phyloP scores from a whole-genome alignment of 495 filamentous ascomycete species.

The Entonaema liquescens region DNA sequence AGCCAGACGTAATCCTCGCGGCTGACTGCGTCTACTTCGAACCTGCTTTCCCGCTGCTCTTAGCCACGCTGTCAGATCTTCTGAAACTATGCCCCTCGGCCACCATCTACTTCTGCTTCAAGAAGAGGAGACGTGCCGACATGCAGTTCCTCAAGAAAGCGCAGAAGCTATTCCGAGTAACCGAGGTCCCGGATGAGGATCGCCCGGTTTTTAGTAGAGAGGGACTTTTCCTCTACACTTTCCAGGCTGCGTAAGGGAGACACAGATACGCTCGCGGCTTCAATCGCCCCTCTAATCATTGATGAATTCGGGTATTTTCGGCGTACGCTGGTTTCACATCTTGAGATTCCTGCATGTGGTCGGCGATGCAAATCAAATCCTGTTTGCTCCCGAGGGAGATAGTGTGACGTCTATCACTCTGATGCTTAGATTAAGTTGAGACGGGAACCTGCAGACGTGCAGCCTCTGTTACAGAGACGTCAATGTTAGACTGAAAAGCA shows the following conservation, averaged over 20 bases:
- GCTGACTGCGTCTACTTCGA: slow-evolving; percentile 99
- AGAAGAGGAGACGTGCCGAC: slow-evolving; percentile 82
- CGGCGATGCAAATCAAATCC: not conserved
- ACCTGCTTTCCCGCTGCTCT: slow-evolving; percentile 87
- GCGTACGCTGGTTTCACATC: not conserved
- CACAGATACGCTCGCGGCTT: too few relatives aligned
- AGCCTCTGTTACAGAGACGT: slow-evolving; percentile 2
- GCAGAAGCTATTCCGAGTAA: slow-evolving; percentile 69
- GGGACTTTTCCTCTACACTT: slow-evolving; percentile 69
- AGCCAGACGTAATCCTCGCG: slow-evolving; percentile 83
- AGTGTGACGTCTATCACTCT: not conserved
- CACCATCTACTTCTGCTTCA: slow-evolving; percentile 93
- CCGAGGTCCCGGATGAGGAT: slow-evolving; percentile 70
- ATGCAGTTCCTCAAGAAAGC: slow-evolving; percentile 74
- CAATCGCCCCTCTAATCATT: not conserved
- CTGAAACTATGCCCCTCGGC: slow-evolving; percentile 62
- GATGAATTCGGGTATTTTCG: not conserved
- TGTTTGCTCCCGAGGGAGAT: not conserved
- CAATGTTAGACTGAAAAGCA: slow-evolving; percentile 2
- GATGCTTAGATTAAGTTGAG: not conserved
- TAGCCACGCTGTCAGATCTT: slow-evolving; percentile 76
- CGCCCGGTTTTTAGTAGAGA: slow-evolving; percentile 66
- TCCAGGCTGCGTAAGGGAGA: slow-evolving; percentile 42
- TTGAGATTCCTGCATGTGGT: not conserved
- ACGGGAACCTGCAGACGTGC: slow-evolving; percentile 25